These are phyloP conservation scores for Termitomyces sp. DNA, from an alignment of 768 basidiomycete species.

Conservation along the genomic window DNA sequence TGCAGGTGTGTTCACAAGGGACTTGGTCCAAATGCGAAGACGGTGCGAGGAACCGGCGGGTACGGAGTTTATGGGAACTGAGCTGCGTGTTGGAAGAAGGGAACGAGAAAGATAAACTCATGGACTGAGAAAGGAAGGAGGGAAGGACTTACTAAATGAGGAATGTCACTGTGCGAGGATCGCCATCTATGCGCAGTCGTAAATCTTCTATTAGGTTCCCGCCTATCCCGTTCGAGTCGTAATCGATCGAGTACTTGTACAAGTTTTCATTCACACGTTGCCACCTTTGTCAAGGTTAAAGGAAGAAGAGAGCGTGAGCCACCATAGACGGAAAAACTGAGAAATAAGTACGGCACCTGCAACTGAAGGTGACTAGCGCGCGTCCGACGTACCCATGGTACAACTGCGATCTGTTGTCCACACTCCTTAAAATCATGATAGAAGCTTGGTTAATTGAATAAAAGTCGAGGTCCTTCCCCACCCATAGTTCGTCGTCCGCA, in stretches of 20 bases:
- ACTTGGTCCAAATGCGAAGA: constrained; percentile 61
- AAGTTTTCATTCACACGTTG: constrained; percentile 34
- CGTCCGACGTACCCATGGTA: constrained; percentile 57
- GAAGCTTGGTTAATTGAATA: constrained; percentile 51
- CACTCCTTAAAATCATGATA: constrained; percentile 45
- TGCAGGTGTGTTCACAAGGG: constrained; percentile 31
- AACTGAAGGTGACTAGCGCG: constrained; percentile 52
- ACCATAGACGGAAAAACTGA: background rate
- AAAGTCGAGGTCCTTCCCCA: constrained; percentile 67
- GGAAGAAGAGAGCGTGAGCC: background rate
- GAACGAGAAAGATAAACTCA: constrained; percentile 5
- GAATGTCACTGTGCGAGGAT: constrained; percentile 52
- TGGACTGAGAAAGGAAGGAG: background rate
- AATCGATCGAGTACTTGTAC: constrained; percentile 58
- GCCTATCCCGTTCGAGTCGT: constrained; percentile 63
- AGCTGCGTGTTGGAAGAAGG: constrained; percentile 26
- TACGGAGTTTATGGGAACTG: constrained; percentile 50
- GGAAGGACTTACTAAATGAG: constrained; percentile 51
- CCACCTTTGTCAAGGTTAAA: constrained; percentile 39
- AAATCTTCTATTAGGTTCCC: constrained; percentile 50
- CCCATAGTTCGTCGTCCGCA: constrained; percentile 61
- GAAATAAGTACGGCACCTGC: constrained; percentile 35
- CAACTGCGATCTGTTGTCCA: constrained; percentile 40
- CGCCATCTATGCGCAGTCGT: constrained; percentile 49
- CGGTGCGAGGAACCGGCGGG: constrained; percentile 59